phyloP scores from a whole-genome alignment of 169 alveolate species.

The Blepharisma undulans region DNA sequence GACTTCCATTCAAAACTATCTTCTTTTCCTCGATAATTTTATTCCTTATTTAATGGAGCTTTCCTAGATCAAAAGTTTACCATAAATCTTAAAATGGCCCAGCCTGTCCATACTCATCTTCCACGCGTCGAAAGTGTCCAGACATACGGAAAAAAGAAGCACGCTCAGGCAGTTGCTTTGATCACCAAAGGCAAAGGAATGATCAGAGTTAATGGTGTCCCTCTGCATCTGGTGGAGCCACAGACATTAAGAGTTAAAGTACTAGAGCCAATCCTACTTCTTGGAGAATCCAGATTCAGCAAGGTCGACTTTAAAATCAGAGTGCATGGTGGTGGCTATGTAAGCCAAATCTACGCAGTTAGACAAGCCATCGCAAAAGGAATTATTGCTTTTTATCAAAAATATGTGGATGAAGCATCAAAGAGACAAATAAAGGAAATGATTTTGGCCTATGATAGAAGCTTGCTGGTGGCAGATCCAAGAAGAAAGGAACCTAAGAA shows the following conservation, averaged over 20 bases:
- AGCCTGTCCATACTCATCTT: constrained; percentile 37
- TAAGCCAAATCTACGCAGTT: constrained; percentile 96
- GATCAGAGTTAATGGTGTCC: constrained; percentile 96
- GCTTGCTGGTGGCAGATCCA: constrained; percentile 98
- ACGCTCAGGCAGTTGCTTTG: constrained; percentile 98
- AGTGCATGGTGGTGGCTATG: constrained; percentile 99
- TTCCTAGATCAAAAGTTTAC: background rate
- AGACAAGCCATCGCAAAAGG: constrained; percentile 99
- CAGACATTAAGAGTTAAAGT: constrained; percentile 93
- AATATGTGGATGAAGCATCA: constrained; percentile 95
- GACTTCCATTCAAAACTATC: background rate
- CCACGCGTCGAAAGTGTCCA: constrained; percentile 78
- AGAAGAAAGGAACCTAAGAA: constrained; percentile 99
- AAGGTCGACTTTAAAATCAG: constrained; percentile 96
- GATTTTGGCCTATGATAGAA: constrained; percentile 97
- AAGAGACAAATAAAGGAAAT: constrained; percentile 93
- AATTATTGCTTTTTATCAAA: constrained; percentile 96
- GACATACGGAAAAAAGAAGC: constrained; percentile 98
- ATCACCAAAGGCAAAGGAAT: constrained; percentile 93
- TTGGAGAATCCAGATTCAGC: constrained; percentile 94
- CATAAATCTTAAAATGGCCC: constrained; percentile 33
- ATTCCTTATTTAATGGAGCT: background rate
- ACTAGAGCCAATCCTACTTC: constrained; percentile 96
- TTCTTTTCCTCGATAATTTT: no score
- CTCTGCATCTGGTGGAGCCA: constrained; percentile 95